phyloP scores from a whole-genome alignment of 768 basidiomycete genomes.

The Lactarius hengduanensis region DNA sequence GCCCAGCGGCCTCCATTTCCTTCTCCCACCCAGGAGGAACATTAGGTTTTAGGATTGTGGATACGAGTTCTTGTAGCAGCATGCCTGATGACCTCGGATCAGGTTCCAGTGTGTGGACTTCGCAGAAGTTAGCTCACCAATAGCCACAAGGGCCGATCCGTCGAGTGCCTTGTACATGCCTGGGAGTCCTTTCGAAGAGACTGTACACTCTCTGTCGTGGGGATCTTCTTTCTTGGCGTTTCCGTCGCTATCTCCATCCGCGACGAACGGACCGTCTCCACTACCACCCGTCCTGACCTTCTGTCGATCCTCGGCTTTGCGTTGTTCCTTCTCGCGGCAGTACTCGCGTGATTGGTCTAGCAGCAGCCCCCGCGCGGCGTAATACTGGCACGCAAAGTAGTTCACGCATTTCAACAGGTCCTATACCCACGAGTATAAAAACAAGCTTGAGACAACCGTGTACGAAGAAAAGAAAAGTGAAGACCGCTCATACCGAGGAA shows the following conservation, averaged over 20 bases:
- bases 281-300: slow-evolving; percentile 26
- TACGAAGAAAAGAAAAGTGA: slow-evolving; percentile 10
- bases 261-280: slow-evolving; percentile 28
- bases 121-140: slow-evolving; percentile 48
- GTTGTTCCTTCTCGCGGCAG: slow-evolving; percentile 44
- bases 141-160: slow-evolving; percentile 68
- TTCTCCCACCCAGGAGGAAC: slow-evolving; percentile 51
- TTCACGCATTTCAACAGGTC: slow-evolving; percentile 54
- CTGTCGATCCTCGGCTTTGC: slow-evolving; percentile 27
- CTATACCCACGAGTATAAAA: slow-evolving; percentile 34
- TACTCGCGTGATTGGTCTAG: slow-evolving; percentile 49
- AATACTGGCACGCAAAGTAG: slow-evolving; percentile 54
- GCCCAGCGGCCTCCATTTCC: slow-evolving; percentile 27
- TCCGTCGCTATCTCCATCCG: background rate
- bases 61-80: slow-evolving; percentile 65
- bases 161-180: slow-evolving; percentile 79
- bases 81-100: slow-evolving; percentile 46
- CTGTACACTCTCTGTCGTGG: slow-evolving; percentile 24
- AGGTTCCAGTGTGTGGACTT: background rate
- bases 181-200: slow-evolving; percentile 29
- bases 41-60: slow-evolving; percentile 40
- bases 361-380: slow-evolving; percentile 59
- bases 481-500: slow-evolving; percentile 49
- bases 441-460: background rate
- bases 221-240: slow-evolving; percentile 24